phyloP scores from a whole-genome alignment of 306 rosid genomes.

The Delonix regia region DNA sequence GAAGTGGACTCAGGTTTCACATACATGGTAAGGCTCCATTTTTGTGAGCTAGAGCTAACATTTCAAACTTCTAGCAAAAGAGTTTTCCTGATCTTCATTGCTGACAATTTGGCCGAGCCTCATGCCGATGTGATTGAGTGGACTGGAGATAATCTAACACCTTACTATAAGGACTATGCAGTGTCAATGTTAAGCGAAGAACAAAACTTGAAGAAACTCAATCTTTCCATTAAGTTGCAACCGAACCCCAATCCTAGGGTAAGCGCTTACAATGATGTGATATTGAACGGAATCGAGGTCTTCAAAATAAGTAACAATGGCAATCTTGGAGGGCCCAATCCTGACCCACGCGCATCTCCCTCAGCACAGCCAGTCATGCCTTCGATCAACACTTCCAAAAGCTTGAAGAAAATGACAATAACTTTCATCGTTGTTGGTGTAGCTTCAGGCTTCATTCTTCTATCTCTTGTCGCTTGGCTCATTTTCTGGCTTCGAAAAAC shows the following conservation, averaged over 20 bases:
- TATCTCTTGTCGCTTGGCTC: too few species aligned
- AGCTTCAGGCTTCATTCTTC: too few species aligned
- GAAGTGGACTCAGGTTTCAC: neutral
- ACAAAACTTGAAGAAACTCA: neutral
- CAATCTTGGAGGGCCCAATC: neutral
- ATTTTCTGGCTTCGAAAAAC: too few species aligned
- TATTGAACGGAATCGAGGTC: neutral
- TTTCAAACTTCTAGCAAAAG: rapidly evolving
- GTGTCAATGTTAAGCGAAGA: neutral
- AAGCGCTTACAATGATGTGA: neutral
- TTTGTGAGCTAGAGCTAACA: rapidly evolving
- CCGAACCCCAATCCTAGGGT: neutral
- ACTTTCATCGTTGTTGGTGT: too few species aligned
- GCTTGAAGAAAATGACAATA: neutral
- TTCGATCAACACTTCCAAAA: too few species aligned
- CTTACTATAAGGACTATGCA: constrained; percentile 23
- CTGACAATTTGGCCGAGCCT: rapidly evolving
- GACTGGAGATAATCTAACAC: neutral
- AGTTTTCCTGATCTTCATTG: constrained; percentile 20
- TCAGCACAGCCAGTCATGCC: neutral
- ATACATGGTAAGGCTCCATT: constrained; percentile 34
- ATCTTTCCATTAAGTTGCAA: neutral
- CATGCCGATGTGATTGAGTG: neutral
- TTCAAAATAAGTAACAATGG: too few species aligned
- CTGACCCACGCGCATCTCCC: neutral